These are phyloP conservation scores for Calonectria pteridis DNA, from an alignment of 2,329 filamentous ascomycete species.

Conservation along the genomic window DNA sequence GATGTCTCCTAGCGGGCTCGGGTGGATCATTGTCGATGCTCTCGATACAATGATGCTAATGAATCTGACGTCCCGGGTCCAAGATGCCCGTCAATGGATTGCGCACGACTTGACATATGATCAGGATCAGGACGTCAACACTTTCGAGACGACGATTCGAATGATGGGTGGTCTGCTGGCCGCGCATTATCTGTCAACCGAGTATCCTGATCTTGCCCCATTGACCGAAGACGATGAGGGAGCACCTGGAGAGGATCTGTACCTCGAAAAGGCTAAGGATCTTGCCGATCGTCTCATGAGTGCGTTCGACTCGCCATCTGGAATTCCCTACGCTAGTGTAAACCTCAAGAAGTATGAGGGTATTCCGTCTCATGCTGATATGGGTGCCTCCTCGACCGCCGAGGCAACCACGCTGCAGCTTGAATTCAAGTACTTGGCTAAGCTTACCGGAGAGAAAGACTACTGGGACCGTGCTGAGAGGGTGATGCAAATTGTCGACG, in stretches of 20 bases:
- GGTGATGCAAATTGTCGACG: constrained; percentile 91
- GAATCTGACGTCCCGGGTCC: constrained; percentile 90
- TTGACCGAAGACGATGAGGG: constrained; percentile 79
- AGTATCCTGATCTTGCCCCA: constrained; percentile 83
- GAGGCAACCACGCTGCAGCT: constrained; percentile 94
- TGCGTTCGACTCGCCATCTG: constrained; percentile 89
- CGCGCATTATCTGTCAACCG: constrained; percentile 92
- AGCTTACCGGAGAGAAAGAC: constrained; percentile 89
- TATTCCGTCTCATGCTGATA: constrained; percentile 84
- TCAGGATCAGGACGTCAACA: constrained; percentile 95
- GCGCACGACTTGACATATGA: constrained; percentile 84
- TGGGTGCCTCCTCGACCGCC: constrained; percentile 91
- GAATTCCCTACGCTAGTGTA: constrained; percentile 90
- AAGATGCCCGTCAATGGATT: constrained; percentile 91
- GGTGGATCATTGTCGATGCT: constrained; percentile 98
- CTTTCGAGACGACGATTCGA: constrained; percentile 97
- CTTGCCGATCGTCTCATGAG: constrained; percentile 88
- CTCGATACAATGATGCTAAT: constrained; percentile 98
- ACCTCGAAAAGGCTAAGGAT: constrained; percentile 95
- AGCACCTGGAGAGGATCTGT: constrained; percentile 85
- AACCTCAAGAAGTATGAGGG: constrained; percentile 84
- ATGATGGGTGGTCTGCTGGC: constrained; percentile 95
- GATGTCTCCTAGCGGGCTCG: constrained; percentile 90
- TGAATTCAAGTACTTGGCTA: constrained; percentile 97
- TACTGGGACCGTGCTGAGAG: constrained; percentile 95